A percentile compares a stretch with the other conserved stretches of the same genome.
These are phyloP conservation scores for Agaricus blazei DNA, from an alignment of 768 basidiomycete species.

Conservation along the genomic window DNA sequence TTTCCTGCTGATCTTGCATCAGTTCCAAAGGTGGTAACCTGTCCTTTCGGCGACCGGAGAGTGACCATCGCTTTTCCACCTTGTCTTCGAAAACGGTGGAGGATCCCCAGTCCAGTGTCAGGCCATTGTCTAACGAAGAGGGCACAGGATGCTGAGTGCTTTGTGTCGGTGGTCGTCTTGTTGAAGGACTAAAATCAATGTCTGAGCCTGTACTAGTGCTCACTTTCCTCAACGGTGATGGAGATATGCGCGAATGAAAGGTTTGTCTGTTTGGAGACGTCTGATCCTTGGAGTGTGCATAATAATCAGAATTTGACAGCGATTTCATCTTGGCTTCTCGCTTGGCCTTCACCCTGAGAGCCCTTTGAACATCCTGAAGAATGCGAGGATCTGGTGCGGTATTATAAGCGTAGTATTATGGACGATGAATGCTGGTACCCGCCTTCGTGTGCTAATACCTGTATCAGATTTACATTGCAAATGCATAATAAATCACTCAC, in stretches of 20 bases:
- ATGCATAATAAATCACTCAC: slow-evolving; percentile 36
- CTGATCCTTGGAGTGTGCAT: slow-evolving; percentile 17
- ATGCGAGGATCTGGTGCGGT: slow-evolving; percentile 62
- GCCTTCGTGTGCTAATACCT: slow-evolving; percentile 66
- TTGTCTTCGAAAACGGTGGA: slow-evolving; percentile 48
- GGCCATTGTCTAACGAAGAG: slow-evolving; percentile 60
- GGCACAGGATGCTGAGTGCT: slow-evolving; percentile 56
- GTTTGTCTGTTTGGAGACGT: slow-evolving; percentile 19
- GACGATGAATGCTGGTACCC: slow-evolving; percentile 18
- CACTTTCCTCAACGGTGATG: slow-evolving; percentile 20
- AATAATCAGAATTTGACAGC: slow-evolving; percentile 15
- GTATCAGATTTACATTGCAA: background rate
- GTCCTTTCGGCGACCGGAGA: slow-evolving; percentile 56
- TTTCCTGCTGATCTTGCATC: slow-evolving; percentile 55
- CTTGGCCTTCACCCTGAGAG: slow-evolving; percentile 66
- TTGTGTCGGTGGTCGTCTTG: slow-evolving; percentile 29
- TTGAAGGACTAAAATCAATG: slow-evolving; percentile 69
- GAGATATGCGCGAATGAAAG: slow-evolving; percentile 18
- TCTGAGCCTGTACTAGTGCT: slow-evolving; percentile 35
- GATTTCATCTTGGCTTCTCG: slow-evolving; percentile 58
- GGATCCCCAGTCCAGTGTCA: slow-evolving; percentile 74
- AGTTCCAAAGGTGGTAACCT: slow-evolving; percentile 34
- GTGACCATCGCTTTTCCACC: slow-evolving; percentile 56
- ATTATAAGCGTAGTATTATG: background rate
- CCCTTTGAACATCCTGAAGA: slow-evolving; percentile 75